These are phyloP conservation scores for Pseudogymnoascus pannorum DNA, from an alignment of 2,329 filamentous ascomycete species.

Conservation along the genomic window DNA sequence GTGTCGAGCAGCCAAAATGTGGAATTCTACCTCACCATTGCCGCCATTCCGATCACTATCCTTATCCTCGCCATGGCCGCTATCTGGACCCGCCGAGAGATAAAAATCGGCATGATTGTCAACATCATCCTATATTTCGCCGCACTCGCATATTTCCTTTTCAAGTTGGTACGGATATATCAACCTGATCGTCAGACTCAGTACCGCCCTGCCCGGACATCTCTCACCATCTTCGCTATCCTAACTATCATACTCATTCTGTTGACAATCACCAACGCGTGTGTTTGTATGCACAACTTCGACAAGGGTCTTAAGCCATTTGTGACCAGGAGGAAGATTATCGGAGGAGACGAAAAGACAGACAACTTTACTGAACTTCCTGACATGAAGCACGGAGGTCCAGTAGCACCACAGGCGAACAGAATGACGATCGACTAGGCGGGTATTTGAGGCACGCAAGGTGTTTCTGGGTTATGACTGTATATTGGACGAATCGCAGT, in stretches of 20 bases:
- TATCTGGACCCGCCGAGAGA: constrained; percentile 78
- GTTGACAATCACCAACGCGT: constrained; percentile 78
- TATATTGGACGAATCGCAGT: constrained; percentile 22
- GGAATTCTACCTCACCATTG: constrained; percentile 81
- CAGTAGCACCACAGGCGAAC: constrained; percentile 30
- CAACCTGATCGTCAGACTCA: constrained; percentile 48
- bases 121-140: constrained; percentile 84
- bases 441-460: neutral
- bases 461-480: constrained; percentile 16
- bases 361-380: constrained; percentile 40
- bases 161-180: constrained; percentile 97
- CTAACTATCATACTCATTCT: constrained; percentile 86
- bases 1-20: constrained; percentile 61
- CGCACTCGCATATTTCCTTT: constrained; percentile 89
- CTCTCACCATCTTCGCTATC: constrained; percentile 86
- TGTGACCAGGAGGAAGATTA: constrained; percentile 52
- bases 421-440: constrained; percentile 44
- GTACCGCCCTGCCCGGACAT: constrained; percentile 75
- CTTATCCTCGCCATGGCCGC: constrained; percentile 78
- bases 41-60: constrained; percentile 86
- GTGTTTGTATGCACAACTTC: constrained; percentile 87
- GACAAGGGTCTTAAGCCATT: constrained; percentile 82
- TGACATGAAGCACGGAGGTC: constrained; percentile 29
- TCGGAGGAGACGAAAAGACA: constrained; percentile 40
- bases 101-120: constrained; percentile 64